Evolutionary conservation across 2,329 filamentous ascomycete species (phyloP), one percentile per base, ranked within the genome.

Genomic region (Tolypocladium ophioglossoides): DNA sequence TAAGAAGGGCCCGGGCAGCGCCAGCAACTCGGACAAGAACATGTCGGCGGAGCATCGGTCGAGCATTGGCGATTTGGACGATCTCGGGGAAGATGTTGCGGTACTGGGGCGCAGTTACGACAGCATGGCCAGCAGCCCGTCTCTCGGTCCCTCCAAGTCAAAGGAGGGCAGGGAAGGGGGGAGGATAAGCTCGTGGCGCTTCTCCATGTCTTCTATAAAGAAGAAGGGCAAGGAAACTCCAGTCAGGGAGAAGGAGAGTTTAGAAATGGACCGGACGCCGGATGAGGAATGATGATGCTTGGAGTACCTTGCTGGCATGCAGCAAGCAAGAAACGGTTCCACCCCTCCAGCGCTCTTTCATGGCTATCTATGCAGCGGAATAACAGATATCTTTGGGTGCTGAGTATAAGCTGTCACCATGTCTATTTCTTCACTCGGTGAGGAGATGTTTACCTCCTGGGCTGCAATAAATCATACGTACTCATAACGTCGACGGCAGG

Each of bases 161-260:
- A 74, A 68, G 57, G 71, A 75, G 46, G 67, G 66, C 5, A 76
- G 74, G 59, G 76, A 77, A 51, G 69, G 75, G 52, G 74, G 79
- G 9, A 39, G 54, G 62, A 76, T 78, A 55, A 73, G 72, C 12
- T 71, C 71, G 44, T 80, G 78, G 75, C 74, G 78, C 59, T 81
- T 81, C 64, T 76, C 78, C 46, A 80, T 80, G 64, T 81, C 81
- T 63, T 76, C 78, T 37, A 80, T 80, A 62, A 82, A 80, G 69
- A 83, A 82, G 71, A 82, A 79, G 66, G 77, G 74, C 58, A 79
- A 76, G 60, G 78, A 80, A 47, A 56, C 60, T n/a, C 53, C 59
- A 10, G 49, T 55, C n/a, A 71, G 63, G 60, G 70, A 72, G 55
- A 80, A 78, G 69, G 78, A 81, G 61, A 79, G 77, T 59, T 61